Evolutionary conservation across 2,329 filamentous ascomycete genomes (phyloP).

Genomic region (Colletotrichum brevisporum): DNA sequence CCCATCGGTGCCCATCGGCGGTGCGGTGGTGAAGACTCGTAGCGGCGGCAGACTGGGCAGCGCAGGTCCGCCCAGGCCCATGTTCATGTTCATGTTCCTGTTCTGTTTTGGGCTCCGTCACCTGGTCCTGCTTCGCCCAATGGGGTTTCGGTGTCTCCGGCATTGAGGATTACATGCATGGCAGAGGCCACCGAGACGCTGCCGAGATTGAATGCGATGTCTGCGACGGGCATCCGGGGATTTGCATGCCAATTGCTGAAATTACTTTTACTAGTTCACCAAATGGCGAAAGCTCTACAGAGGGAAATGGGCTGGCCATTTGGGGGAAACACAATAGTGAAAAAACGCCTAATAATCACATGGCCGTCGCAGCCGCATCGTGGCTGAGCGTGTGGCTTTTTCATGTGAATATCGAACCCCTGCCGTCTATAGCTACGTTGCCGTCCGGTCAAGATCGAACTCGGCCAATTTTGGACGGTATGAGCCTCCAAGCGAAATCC

Average conservation of each 20-base stretch:
- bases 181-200: slow-evolving; percentile 9
- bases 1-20: background rate
- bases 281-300: background rate
- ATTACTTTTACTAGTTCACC: background rate
- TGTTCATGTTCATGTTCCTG: slow-evolving; percentile 2
- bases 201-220: slow-evolving; percentile 16
- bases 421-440: no score
- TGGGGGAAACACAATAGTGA: background rate
- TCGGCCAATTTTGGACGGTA: no score
- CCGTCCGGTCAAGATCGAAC: no score
- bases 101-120: slow-evolving; percentile 20
- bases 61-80: slow-evolving; percentile 13
- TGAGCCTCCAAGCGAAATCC: no score
- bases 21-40: background rate
- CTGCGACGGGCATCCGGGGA: background rate
- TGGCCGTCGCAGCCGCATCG: no score
- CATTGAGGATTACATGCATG: background rate
- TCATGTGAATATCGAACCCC: no score
- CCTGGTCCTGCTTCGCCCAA: slow-evolving; percentile 22
- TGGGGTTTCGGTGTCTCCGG: slow-evolving; percentile 26
- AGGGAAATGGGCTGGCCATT: background rate
- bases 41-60: background rate
- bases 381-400: no score
- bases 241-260: slow-evolving; percentile 4
- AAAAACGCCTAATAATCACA: no score